Evolutionary conservation across 2,329 filamentous ascomycete genomes (phyloP), one percentile per base, ranked within the genome.

Genomic region (Verticillium alfalfae): DNA sequence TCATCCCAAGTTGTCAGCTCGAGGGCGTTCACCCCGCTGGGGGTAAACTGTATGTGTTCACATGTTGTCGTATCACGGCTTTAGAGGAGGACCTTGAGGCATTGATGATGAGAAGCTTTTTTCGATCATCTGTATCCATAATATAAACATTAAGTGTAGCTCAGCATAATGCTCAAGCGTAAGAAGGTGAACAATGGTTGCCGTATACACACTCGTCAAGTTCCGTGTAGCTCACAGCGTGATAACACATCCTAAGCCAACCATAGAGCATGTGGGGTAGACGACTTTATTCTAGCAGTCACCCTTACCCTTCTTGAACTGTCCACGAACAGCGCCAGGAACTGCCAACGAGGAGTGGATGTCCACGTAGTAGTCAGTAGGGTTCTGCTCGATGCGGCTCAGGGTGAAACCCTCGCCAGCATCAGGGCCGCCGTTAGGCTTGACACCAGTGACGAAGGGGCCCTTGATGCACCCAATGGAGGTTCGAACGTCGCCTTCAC

Each of bases 271-370:
- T 10, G 3, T 8, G 15, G 16, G 22, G 18, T 36, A 15, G 41
- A 15, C 7, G 45, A 36, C 15, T 6, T 18, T 16, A n/a, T n/a
- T 22, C 26, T 62, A 60, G 39, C 65, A 57, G 60, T 58, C 63
- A 26, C 59, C 56, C 41, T 56, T 38, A 37, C 62, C 57, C 54
- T 65, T 62, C 60, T 62, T 71, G 57, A 82, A 67, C 70, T 85
- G 83, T 8, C 81, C 83, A 61, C 83, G 75, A 38, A 82, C 77
- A 58, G 81, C 83, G 62, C 83, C 83, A 36, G 80, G 76, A 8
- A 80, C 70, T 38, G 78, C 81, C 34, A 76, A 68, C 64, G 70
- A 76, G 6, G 81, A 82, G 71, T 85, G 83, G 1, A 79, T 74
- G 66, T 85, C 83, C 41, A 80, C 76, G 68, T 84, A 84, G 76